Conservation (phyloP, 768 basidiomycete species). For the Amanita pseudoporphyria region DNA sequence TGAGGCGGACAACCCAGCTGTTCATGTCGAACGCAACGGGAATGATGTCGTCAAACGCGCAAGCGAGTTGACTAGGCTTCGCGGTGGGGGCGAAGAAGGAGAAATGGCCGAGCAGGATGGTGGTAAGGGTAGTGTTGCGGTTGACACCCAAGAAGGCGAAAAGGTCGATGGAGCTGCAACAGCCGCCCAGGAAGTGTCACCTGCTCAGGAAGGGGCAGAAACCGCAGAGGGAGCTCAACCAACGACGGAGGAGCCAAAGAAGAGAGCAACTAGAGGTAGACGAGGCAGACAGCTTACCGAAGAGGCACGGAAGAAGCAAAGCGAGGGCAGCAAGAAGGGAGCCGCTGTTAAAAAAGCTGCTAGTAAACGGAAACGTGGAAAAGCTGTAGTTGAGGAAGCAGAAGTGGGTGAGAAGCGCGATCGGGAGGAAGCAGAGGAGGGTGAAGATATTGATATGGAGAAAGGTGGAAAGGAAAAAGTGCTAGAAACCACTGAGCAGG, state of each 20-base stretch:
- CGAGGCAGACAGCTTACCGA: neutral
- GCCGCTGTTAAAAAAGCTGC: neutral
- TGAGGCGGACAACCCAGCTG: conserved; percentile 18
- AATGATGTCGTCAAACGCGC: conserved; percentile 22
- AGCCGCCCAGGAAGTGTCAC: neutral
- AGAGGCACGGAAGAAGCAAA: neutral
- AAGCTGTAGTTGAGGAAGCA: conserved; percentile 1
- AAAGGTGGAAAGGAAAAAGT: conserved; percentile 3
- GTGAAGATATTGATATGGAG: neutral
- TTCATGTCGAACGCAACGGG: conserved; percentile 16
- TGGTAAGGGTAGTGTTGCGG: neutral
- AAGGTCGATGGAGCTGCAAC: neutral
- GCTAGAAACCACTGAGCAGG: conserved; percentile 8
- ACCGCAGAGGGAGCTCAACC: too few relatives aligned
- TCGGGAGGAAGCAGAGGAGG: conserved; percentile 7
- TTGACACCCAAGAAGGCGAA: neutral
- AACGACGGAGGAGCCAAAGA: conserved; percentile 7
- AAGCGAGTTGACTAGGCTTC: conserved; percentile 18
- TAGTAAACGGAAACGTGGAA: neutral
- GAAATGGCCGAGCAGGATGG: neutral
- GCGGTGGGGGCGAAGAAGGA: neutral
- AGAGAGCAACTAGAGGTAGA: neutral
- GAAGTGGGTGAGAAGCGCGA: conserved; percentile 16
- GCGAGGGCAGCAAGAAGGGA: neutral
- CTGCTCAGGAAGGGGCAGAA: neutral